Base-by-base conservation (phyloP, 2,329 filamentous ascomycete genomes). In the Rhytidhysteron rufulum region DNA sequence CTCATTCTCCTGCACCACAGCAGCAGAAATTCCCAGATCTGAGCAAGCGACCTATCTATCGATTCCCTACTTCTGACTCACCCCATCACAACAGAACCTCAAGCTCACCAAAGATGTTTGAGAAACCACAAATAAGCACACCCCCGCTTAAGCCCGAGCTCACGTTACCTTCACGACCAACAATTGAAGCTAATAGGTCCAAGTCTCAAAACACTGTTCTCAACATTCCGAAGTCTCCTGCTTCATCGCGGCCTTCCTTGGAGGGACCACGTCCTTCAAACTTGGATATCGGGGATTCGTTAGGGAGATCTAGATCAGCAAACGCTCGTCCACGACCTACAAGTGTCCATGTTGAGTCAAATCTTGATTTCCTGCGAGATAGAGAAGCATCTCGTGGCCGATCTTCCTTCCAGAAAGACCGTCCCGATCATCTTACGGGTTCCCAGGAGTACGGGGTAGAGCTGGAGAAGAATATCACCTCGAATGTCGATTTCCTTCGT, bases 291-390 rank as follows among this genome's bases (percentile, higher is more conserved):
- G 69, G 79, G 7, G 80, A 84, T 27, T 67, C 75, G 0, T 62
- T 82, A 7, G 69, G 68, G 27, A 69, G 80, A 21, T 78, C 81
- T 1, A 82, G 77, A 55, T 83, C 84, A 18, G 77, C 80, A n/a
- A 79, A 80, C 50, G 64, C 75, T 51, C 81, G 83, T 45, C 75
- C 80, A 39, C 78, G 91, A 33, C 91, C 91, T 58, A 74, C 81
- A 1, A 96, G 90, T 62, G 86, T 87, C 24, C 88, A 90, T 60
- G 77, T 95, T 3, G 86, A 89, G 52, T 86, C 86, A 0, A 89
- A 85, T 56, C 73, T 93, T 38, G 89, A 95, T 43, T 88, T 87
- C 55, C 72, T 95, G 15, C 83, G 87, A 17, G 88, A 93, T 53
- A 78, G 82, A 37, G 89, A 94, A 57, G 73, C 72, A 17, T 71